A percentile compares a stretch with the other conserved stretches of the same genome.
Conservation (phyloP, 1,284 basidiomycete genomes). For the Melampsora abietis-canadensis region DNA sequence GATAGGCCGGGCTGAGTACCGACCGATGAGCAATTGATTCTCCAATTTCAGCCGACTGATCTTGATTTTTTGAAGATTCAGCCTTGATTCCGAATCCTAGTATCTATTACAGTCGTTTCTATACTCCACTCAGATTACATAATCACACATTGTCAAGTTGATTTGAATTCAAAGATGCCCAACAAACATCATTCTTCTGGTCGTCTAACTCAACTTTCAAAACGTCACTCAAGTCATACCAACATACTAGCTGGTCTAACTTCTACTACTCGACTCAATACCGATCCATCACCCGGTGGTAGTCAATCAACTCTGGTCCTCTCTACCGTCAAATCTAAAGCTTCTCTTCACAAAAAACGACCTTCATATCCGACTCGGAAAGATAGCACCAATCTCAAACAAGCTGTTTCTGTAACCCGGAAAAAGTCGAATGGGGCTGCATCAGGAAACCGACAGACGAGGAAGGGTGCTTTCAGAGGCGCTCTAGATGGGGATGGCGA, state of each 20-base stretch:
- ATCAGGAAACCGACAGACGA: neutral
- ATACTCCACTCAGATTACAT: no score
- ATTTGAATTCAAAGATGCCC: neutral
- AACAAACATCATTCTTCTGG: neutral
- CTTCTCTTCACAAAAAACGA: slow-evolving; percentile 2
- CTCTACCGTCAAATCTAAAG: neutral
- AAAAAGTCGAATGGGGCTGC: neutral
- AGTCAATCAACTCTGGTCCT: slow-evolving; percentile 1
- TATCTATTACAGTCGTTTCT: no score
- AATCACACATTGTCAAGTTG: no score
- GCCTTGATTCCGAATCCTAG: no score
- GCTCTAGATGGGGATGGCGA: slow-evolving; percentile 9
- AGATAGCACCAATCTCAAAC: neutral
- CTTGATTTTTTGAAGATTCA: no score
- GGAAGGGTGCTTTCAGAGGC: slow-evolving; percentile 23
- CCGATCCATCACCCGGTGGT: neutral
- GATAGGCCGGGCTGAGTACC: no score
- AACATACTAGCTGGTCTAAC: neutral
- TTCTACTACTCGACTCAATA: neutral
- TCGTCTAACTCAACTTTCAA: slow-evolving; percentile 10
- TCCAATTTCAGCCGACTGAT: neutral
- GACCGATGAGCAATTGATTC: neutral
- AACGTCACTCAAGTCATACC: neutral
- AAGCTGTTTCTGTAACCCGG: neutral
- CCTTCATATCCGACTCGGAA: neutral